phyloP scores from a whole-genome alignment of 768 basidiomycete genomes.

The Arthromyces matolae region DNA sequence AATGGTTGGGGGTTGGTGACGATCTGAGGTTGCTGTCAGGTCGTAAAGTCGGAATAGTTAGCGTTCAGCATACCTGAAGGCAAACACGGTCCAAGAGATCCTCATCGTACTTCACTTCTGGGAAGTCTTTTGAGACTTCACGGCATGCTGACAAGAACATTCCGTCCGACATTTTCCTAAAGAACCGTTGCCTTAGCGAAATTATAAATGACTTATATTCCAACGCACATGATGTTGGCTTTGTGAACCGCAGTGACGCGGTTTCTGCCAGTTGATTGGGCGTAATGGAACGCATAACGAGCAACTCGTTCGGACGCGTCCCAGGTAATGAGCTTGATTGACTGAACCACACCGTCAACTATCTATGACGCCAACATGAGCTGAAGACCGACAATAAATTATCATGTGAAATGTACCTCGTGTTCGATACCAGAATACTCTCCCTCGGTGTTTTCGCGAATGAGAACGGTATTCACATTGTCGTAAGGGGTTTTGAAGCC shows the following conservation, averaged over 20 bases:
- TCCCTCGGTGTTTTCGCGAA: constrained; percentile 99
- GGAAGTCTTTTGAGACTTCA: constrained; percentile 93
- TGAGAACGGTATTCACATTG: constrained; percentile 95
- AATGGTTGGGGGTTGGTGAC: constrained; percentile 92
- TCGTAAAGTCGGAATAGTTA: neutral
- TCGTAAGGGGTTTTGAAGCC: constrained; percentile 99
- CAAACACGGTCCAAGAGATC: constrained; percentile 96
- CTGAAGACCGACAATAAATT: constrained; percentile 9
- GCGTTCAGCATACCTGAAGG: constrained; percentile 58
- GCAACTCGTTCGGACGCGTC: constrained; percentile 98
- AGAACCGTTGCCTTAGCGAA: no score
- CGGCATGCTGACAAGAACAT: constrained; percentile 99
- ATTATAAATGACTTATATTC: no score
- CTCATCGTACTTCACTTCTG: constrained; percentile 90
- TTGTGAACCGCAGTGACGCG: constrained; percentile 99
- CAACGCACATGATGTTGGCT: constrained; percentile 97
- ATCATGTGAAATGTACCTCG: no score
- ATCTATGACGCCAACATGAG: constrained; percentile 43
- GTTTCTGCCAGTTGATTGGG: constrained; percentile 80
- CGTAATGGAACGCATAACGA: constrained; percentile 97
- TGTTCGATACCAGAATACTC: constrained; percentile 99
- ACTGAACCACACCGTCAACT: constrained; percentile 97
- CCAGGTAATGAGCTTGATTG: constrained; percentile 99
- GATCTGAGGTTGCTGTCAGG: constrained; percentile 42
- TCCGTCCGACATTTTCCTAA: constrained; percentile 99